These are phyloP conservation scores for Basidioascus undulatus DNA, from an alignment of 768 basidiomycete species.

Conservation along the genomic window DNA sequence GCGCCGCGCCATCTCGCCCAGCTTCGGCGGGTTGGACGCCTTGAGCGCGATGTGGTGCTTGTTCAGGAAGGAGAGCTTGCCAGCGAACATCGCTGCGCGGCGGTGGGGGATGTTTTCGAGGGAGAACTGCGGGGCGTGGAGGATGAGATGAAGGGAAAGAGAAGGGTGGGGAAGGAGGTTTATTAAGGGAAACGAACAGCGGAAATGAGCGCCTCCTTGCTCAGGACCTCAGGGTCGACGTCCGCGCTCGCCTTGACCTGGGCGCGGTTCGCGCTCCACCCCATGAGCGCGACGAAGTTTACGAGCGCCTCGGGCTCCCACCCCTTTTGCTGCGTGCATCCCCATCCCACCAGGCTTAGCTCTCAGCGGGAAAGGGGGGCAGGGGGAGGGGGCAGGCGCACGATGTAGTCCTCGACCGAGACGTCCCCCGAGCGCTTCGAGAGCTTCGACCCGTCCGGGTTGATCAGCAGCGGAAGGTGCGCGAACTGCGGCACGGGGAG, in stretches of 20 bases:
- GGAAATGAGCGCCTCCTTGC: slow-evolving; percentile 34
- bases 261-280: slow-evolving; percentile 44
- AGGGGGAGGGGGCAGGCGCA: slow-evolving; percentile 17
- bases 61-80: slow-evolving; percentile 67
- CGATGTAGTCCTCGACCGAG: slow-evolving; percentile 62
- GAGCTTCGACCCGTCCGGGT: slow-evolving; percentile 78
- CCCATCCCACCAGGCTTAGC: background rate
- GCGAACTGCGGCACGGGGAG: slow-evolving; percentile 56
- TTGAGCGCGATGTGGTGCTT: slow-evolving; percentile 32
- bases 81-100: slow-evolving; percentile 51
- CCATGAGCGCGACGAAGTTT: slow-evolving; percentile 86
- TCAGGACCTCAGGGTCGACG: slow-evolving; percentile 13
- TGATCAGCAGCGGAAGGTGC: slow-evolving; percentile 73
- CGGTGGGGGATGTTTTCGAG: slow-evolving; percentile 52
- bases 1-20: slow-evolving; percentile 25
- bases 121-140: too few species aligned
- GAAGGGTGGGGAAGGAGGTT: background rate
- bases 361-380: too few species aligned
- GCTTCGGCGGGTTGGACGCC: background rate
- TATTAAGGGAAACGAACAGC: background rate
- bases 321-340: slow-evolving; percentile 48
- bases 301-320: slow-evolving; percentile 76
- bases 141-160: too few species aligned
- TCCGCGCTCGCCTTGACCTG: slow-evolving; percentile 9
- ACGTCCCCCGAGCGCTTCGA: slow-evolving; percentile 84